Evolutionary conservation across 495 filamentous ascomycete genomes (phyloP).

Genomic region (Symbiotaphrina buchneri): DNA sequence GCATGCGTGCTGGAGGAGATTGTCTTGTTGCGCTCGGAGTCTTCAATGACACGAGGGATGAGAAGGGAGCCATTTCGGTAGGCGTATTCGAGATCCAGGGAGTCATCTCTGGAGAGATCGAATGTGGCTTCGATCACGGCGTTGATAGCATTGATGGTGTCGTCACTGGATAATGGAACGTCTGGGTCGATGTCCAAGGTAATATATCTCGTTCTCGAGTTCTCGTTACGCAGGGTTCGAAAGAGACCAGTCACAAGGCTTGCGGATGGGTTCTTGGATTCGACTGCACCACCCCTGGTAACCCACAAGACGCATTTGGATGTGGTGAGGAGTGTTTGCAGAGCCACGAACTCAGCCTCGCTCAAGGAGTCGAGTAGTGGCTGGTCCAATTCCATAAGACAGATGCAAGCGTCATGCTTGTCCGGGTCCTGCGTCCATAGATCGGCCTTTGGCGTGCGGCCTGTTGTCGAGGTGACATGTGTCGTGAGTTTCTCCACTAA

Average conservation of each 20-base stretch:
- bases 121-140: conserved; percentile 8
- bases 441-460: no score
- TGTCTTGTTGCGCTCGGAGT: background rate
- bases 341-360: background rate
- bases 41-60: background rate
- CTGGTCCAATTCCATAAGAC: background rate
- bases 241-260: background rate
- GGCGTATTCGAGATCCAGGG: no score
- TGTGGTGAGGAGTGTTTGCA: background rate
- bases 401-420: background rate
- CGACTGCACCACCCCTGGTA: background rate
- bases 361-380: background rate
- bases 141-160: background rate
- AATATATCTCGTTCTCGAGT: background rate
- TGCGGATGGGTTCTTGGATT: background rate
- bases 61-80: background rate
- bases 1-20: background rate
- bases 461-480: no score
- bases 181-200: background rate
- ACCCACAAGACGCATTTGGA: background rate
- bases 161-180: no score
- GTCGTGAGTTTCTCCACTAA: no score
- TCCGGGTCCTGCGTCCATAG: no score
- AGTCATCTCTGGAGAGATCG: background rate
- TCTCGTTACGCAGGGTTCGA: background rate